Evolutionary conservation across 805 yeast species (phyloP).

Genomic region (Ogataea siamensis): DNA sequence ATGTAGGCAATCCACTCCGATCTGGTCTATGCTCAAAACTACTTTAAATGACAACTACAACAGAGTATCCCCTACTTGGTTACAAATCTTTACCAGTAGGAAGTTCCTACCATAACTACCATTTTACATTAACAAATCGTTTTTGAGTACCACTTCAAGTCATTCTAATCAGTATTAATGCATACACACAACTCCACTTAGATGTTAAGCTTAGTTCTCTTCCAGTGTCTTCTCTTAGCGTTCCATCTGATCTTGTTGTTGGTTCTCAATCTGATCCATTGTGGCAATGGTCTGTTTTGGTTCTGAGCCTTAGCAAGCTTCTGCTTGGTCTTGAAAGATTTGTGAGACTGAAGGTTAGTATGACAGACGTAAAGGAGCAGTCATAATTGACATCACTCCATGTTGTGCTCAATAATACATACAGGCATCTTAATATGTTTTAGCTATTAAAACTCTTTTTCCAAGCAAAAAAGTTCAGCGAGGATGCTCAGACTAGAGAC

Average conservation of each 20-base stretch:
- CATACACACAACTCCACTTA: slow-evolving; percentile 44
- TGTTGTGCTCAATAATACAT: slow-evolving; percentile 15
- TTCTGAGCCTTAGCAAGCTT: slow-evolving; percentile 98
- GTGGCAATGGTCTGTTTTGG: slow-evolving; percentile 99
- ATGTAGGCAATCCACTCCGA: no score
- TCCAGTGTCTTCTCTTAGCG: slow-evolving; percentile 99
- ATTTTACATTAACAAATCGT: neutral
- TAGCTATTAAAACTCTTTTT: slow-evolving; percentile 8
- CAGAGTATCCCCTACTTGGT: neutral
- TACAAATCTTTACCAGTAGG: no score
- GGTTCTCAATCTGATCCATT: slow-evolving; percentile 99
- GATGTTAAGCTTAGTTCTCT: slow-evolving; percentile 98
- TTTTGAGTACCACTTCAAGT: slow-evolving; percentile 5
- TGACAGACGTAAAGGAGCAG: neutral
- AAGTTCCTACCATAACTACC: no score
- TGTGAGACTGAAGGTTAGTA: slow-evolving; percentile 63
- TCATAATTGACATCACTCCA: neutral
- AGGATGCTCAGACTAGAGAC: slow-evolving; percentile 1
- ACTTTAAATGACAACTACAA: neutral
- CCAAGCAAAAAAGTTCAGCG: slow-evolving; percentile 9
- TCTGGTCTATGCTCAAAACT: no score
- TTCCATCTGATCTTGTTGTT: slow-evolving; percentile 97
- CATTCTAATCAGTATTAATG: slow-evolving; percentile 16
- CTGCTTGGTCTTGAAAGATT: slow-evolving; percentile 95
- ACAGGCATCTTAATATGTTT: slow-evolving; percentile 24